Evolutionary conservation across 805 yeast genomes (phyloP).

Genomic region (Yarrowia bubula): DNA sequence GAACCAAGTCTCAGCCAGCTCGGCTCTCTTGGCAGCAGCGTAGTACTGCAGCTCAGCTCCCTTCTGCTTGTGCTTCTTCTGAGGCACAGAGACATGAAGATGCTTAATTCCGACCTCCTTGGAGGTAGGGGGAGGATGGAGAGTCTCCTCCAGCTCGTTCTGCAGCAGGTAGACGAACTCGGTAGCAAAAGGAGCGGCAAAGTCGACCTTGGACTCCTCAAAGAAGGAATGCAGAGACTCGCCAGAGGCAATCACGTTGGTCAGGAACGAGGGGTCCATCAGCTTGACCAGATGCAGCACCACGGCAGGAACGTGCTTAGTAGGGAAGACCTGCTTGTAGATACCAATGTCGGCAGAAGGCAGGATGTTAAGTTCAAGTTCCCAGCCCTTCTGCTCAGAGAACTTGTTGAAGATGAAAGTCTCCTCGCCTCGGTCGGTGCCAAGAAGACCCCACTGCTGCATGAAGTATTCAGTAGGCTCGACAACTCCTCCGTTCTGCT

Average conservation of each 20-base stretch:
- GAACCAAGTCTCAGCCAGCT: slow-evolving; percentile 11
- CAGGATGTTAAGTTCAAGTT: neutral
- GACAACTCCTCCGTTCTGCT: slow-evolving; percentile 12
- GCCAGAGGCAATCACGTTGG: neutral
- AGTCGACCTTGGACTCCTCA: slow-evolving; percentile 1
- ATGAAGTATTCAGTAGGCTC: slow-evolving; percentile 14
- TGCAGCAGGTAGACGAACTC: slow-evolving; percentile 9
- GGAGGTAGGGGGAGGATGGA: neutral
- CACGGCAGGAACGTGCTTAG: slow-evolving; percentile 2
- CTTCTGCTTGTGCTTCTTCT: neutral
- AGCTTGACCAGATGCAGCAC: neutral
- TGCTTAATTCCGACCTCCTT: neutral
- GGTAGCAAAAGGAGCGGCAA: neutral
- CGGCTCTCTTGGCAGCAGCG: slow-evolving; percentile 7
- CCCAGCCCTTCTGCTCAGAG: neutral
- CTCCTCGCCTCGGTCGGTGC: slow-evolving; percentile 1
- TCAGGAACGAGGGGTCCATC: slow-evolving; percentile 1
- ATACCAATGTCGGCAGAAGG: neutral
- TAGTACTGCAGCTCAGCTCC: slow-evolving; percentile 1
- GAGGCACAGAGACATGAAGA: neutral
- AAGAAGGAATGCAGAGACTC: slow-evolving; percentile 1
- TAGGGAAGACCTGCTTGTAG: slow-evolving; percentile 9
- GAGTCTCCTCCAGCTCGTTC: neutral
- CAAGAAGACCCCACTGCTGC: slow-evolving; percentile 19
- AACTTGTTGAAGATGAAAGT: slow-evolving; percentile 8